Base-by-base conservation (phyloP, 202 grass and related monocot species). In the Elaeis oleifera region DNA sequence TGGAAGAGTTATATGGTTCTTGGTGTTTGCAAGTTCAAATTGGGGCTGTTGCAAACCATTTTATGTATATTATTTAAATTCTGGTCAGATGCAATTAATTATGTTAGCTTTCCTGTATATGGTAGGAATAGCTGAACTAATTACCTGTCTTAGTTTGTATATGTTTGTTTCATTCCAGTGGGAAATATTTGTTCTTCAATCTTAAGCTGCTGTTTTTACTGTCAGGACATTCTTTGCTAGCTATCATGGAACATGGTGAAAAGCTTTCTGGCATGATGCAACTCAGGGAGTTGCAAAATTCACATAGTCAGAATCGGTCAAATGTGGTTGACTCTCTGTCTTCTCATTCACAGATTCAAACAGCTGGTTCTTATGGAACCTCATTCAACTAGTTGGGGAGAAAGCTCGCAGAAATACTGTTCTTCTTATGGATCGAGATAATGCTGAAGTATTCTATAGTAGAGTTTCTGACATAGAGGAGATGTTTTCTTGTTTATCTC, bases 371-470 rank as follows among this genome's bases (percentile, higher is more conserved):
- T 59, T 97, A 23, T 97, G 94, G 94, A 89, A 81, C 24, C 80
- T 97, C 56, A 92, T 97, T 78, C 88, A 92, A 70, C 73, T 97
- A 72, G 85, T 97, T 72, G 94, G 94, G 70, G 94, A 97, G 79
- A 89, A 86, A 86, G 80, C 88, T 64, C 88, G 94, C 58, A 80
- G 94, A 69, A 92, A 97, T 69, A 89, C 71, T 60, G 82, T 92
- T 79, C 85, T 92, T 39, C 79, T 97, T 56, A 92, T 97, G 94
- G 94, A 97, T 54, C 88, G 94, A 59, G 94, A 97, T 76, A 97
- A 97, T 82, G 79, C 83, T 51, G 94, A 97, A 89, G 94, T 97
- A 63, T 97, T 97, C 78, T 97, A 97, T 63, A 92, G 82, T 81
- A 97, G 84, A 80, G 23, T 97, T 74, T 89, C 88, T 77, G 88